Conservation (phyloP, 768 basidiomycete genomes). For the Collybiopsis luxurians region DNA sequence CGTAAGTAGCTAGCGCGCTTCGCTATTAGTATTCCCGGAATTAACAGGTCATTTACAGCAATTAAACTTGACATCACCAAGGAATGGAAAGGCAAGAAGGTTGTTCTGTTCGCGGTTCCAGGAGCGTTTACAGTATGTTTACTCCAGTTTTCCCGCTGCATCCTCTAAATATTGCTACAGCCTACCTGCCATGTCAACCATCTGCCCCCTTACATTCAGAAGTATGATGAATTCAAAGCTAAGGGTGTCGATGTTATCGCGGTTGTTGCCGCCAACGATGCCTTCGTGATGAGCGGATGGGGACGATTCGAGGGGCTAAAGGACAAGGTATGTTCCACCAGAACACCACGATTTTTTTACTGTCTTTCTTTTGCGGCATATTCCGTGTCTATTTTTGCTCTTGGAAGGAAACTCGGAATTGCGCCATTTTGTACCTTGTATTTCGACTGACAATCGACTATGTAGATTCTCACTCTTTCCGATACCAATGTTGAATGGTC, state of each 20-base stretch:
- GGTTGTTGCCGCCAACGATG: slow-evolving; percentile 77
- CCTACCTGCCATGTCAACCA: slow-evolving; percentile 64
- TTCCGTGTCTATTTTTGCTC: background rate
- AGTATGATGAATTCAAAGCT: slow-evolving; percentile 67
- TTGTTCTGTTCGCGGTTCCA: slow-evolving; percentile 75
- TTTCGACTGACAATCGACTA: background rate
- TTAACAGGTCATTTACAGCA: slow-evolving; percentile 32
- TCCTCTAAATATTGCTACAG: slow-evolving; percentile 29
- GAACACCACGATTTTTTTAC: slow-evolving; percentile 15
- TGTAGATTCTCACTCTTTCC: slow-evolving; percentile 60
- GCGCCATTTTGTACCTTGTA: background rate
- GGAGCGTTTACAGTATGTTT: slow-evolving; percentile 74
- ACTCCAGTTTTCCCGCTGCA: background rate
- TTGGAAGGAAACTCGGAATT: background rate
- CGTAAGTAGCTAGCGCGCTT: slow-evolving; percentile 44
- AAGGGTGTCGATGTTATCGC: slow-evolving; percentile 75
- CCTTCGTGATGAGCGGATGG: slow-evolving; percentile 70
- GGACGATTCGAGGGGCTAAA: slow-evolving; percentile 53
- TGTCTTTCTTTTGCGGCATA: background rate
- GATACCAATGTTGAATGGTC: slow-evolving; percentile 60
- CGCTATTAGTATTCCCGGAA: background rate
- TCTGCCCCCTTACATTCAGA: slow-evolving; percentile 60
- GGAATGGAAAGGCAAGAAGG: slow-evolving; percentile 79
- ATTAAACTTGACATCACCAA: slow-evolving; percentile 46
- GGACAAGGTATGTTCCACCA: slow-evolving; percentile 54